Base-by-base conservation (phyloP, 2,329 filamentous ascomycete species). In the Scortechinia acanthostroma region DNA sequence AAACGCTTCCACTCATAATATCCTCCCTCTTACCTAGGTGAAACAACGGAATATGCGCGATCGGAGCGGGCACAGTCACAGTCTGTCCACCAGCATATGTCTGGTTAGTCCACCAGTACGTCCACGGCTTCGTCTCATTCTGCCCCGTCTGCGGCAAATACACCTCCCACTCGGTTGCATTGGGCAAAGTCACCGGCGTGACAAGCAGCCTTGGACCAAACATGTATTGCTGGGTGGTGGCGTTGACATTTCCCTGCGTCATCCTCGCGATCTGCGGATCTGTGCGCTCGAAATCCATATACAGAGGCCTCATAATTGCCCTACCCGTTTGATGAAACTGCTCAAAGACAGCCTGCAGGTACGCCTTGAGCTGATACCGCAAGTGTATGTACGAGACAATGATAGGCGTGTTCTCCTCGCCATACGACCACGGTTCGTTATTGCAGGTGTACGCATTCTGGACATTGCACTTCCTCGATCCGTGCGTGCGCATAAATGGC, bases 41-140 rank as follows among this genome's bases (percentile, higher is more conserved):
- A 19, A 40, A 40, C 35, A 40, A 19, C 6, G 35, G 35, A 40
- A 40, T 40, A 10, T 40, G 35, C 10, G 14, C 35, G 14, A 40
- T 6, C 35, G 35, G 35, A 10, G 35, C 35, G 20, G 35, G 17
- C 6, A 40, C 17, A 19, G 10, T 40, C 6, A 57, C 53, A 4
- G 42, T 52, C 49, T 62, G 61, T 1, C 62, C 62, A 3, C 62
- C 62, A n/a, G 56, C 55, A 53, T 58, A 65, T 22, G 60, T 64
- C 22, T 55, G 45, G 44, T 65, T 65, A 1, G 60, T 62, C 62
- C 62, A 65, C 62, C 62, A 65, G 45, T 64, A 63, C 19, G 61
- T 64, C 63, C 63, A 65, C 4, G 57, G 52, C 43, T 54, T 53
- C 4, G 51, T 53, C 0, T 43, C 48, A 45, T 57, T 56, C 2